Evolutionary conservation across 768 basidiomycete genomes (phyloP).

Genomic region (Tylopilus sp.): DNA sequence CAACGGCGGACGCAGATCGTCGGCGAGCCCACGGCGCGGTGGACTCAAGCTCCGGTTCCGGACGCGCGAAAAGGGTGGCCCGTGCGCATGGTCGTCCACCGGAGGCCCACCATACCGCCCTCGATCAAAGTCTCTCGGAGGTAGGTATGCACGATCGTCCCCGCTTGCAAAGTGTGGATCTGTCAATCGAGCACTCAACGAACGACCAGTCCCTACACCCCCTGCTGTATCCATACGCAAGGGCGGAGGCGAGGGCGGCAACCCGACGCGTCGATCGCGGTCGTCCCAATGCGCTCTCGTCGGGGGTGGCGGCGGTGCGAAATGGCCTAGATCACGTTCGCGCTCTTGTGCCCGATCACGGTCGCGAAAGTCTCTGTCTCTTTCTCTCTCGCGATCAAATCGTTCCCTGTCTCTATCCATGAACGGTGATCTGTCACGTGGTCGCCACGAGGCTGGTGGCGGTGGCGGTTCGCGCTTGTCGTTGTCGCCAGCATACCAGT

Average conservation of each 20-base stretch:
- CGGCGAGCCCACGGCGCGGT: constrained; percentile 30
- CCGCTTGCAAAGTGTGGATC: constrained; percentile 22
- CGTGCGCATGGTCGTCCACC: constrained; percentile 10
- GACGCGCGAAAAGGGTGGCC: constrained; percentile 35
- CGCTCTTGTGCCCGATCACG: constrained; percentile 34
- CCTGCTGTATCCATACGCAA: constrained; percentile 16
- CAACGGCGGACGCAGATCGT: constrained; percentile 42
- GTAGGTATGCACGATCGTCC: constrained; percentile 28
- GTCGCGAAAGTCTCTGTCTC: constrained; percentile 31
- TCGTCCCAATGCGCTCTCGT: constrained; percentile 36
- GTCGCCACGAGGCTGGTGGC: constrained; percentile 20
- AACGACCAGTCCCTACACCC: constrained; percentile 14
- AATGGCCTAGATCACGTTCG: constrained; percentile 9
- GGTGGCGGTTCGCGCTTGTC: constrained; percentile 33
- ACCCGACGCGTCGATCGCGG: constrained; percentile 35
- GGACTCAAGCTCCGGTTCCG: constrained; percentile 46
- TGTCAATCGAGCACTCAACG: constrained; percentile 28
- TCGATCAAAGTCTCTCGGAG: constrained; percentile 29
- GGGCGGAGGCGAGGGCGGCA: constrained; percentile 21
- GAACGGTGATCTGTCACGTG: constrained; percentile 34
- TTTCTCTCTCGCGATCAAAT: constrained; percentile 35
- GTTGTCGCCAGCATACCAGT: constrained; percentile 36
- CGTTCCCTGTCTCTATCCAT: constrained; percentile 36
- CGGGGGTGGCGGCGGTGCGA: constrained; percentile 17
- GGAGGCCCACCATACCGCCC: constrained; percentile 19